Base-by-base conservation (phyloP, 2,329 filamentous ascomycete genomes). In the Colletotrichum brevisporum region DNA sequence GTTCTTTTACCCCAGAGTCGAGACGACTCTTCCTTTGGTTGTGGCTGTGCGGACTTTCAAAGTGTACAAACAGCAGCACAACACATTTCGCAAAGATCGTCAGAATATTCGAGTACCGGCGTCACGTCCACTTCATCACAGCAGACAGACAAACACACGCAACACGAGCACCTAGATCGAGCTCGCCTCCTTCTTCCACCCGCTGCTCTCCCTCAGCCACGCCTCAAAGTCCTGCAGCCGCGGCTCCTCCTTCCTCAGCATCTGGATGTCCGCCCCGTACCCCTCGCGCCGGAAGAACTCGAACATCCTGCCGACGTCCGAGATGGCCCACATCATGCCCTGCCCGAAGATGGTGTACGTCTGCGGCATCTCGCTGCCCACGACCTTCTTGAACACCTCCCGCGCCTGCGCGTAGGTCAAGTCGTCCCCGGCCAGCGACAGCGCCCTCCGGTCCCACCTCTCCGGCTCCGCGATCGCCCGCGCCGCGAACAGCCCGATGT, bases 401-500 rank as follows among this genome's bases (percentile, higher is more conserved):
- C 62, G 39, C 3, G 70, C 53, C 60, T 70, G 54, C 10, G 51
- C 48, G 26, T 71, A 72, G 9, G 68, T 71, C 15, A 73, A 31
- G 16, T 71, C 65, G 8, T 73, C 72, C 10, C 71, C 71, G 1
- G 72, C 72, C 5, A 73, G 52, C 24, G 68, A 67, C 8, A 72
- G 31, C 15, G 72, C 71, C 31, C 60, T 61, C 0, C 69, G 58
- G 3, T 70, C 58, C 72, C 71, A 73, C 15, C 31, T 21, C 50
- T 72, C 69, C 2, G 72, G 72, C 6, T 73, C 58, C 12, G 15
- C 52, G 24, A 73, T 53, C 3, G 71, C 71, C 2, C 56, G 67
- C 2, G 71, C 71, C 2, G 72, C 72, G 26, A 73, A 73, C n/a
- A 72, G 55, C 2, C 75, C 75, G 18, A 77, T 77, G 1, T 77